Evolutionary conservation across 768 basidiomycete species (phyloP).

Genomic region (Aureoboletus auriporus): DNA sequence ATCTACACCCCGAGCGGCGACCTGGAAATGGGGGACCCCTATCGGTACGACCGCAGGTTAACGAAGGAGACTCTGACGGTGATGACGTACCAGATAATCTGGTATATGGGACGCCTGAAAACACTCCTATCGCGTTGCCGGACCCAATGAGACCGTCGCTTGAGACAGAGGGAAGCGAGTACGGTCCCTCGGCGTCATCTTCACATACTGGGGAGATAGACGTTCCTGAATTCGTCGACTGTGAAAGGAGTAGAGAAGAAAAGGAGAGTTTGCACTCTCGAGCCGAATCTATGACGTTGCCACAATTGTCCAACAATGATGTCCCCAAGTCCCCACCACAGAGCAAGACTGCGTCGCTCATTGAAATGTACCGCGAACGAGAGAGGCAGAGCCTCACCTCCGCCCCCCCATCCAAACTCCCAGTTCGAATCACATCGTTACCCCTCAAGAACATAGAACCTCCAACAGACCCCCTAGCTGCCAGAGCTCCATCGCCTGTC

Average conservation of each 20-base stretch:
- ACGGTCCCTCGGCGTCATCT: constrained; percentile 28
- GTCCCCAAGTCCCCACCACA: constrained; percentile 22
- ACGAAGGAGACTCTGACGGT: constrained; percentile 32
- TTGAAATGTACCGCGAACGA: constrained; percentile 80
- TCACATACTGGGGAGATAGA: constrained; percentile 28
- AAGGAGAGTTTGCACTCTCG: constrained; percentile 23
- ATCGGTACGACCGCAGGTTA: constrained; percentile 24
- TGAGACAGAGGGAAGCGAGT: constrained; percentile 32
- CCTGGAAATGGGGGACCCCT: constrained; percentile 24
- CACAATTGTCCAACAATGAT: constrained; percentile 12
- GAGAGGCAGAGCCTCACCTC: constrained; percentile 41
- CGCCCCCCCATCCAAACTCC: constrained; percentile 29
- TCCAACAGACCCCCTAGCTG: background rate
- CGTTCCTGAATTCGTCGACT: constrained; percentile 25
- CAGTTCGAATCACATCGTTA: constrained; percentile 27
- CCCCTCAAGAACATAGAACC: constrained; percentile 6
- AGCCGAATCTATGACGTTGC: constrained; percentile 29
- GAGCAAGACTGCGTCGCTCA: constrained; percentile 72
- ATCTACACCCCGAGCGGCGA: constrained; percentile 71
- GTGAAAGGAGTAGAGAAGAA: constrained; percentile 19
- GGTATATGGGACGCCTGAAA: constrained; percentile 29
- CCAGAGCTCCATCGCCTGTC: constrained; percentile 13
- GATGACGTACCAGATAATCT: constrained; percentile 33
- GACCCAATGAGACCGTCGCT: constrained; percentile 29
- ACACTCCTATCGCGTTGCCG: constrained; percentile 12